These are phyloP conservation scores for Globisporangium viniferum DNA, from an alignment of 352 stramenopile genomes.

Conservation along the genomic window DNA sequence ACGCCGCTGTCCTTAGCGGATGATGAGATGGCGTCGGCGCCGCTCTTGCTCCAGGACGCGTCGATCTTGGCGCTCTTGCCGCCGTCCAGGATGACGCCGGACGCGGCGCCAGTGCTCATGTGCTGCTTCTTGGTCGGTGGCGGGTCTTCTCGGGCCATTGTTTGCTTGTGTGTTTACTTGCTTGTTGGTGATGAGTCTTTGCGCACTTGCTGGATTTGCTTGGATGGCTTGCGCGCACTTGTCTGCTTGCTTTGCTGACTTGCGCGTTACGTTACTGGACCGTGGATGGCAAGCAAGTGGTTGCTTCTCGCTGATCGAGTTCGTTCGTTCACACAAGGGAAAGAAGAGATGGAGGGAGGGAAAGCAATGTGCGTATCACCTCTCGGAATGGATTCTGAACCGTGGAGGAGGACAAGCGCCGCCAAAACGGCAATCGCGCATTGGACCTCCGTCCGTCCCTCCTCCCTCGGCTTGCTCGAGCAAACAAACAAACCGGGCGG, in stretches of 20 bases:
- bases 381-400: conserved; percentile 18
- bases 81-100: conserved; percentile 5
- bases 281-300: background rate
- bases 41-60: conserved; percentile 5
- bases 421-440: background rate
- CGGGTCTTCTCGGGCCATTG: conserved; percentile 11
- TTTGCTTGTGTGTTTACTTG: background rate
- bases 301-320: conserved; percentile 1
- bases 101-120: background rate
- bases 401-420: background rate
- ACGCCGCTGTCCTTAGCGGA: background rate
- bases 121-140: conserved; percentile 16
- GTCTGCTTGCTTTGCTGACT: background rate
- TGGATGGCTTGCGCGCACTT: too few relatives aligned
- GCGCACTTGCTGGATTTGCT: conserved; percentile 1
- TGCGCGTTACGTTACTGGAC: background rate
- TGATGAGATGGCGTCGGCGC: conserved; percentile 3
- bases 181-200: background rate
- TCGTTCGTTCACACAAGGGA: conserved; percentile 7
- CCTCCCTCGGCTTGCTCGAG: conserved; percentile 1
- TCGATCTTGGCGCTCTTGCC: background rate
- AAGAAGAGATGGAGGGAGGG: background rate
- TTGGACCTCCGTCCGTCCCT: conserved; percentile 1
- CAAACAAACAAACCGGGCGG: background rate
- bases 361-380: conserved; percentile 10